Evolutionary conservation across 192 early-diverging fungal species (phyloP), one percentile per base, ranked within the genome.

Genomic region (Mortierella alpina): DNA sequence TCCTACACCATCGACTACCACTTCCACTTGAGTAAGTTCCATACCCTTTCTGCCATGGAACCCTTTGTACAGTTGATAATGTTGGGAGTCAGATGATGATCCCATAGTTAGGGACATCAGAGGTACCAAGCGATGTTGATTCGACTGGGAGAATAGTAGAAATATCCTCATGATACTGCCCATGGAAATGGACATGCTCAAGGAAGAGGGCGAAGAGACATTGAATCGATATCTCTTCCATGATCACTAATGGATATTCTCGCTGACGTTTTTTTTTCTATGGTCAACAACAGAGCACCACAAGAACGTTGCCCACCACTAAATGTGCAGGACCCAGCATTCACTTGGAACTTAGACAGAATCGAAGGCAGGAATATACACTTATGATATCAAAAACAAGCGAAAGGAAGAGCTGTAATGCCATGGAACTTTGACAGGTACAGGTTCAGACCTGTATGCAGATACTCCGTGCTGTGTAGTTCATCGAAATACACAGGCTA

Each of bases 221-320:
- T 13, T 31, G 23, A 31, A 68, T 63, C 45, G 18, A 48, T 53
- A 42, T 47, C 45, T 13, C 15, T 17, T 20, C n/a, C 14, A 62
- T 7, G 10, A 44, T 47, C 17, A 62, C 7, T 31, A 31, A 55
- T 22, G 57, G 13, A 20, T 17, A 50, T 55, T 51, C 23, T 45
- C 52, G 58, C 61, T 69, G 61, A 55, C 14, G 5, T 54, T 22
- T 6, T 58, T 14, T 44, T 17, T 61, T 59, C 6, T 41, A 13
- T 13, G 18, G n/a, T 55, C 44, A 17, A 44, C 10, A 56, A 56
- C 81, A 89, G 88, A 87, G 88, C 88, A 92, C 89, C 93, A 94
- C 91, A 94, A 92, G 91, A 91, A 89, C 84, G 90, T 88, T 62
- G 91, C 91, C 81, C 89, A 94, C 90, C 93, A 94, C 83, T 94